Percentiles rank a stretch among this genome's conserved stretches.
Conservation (phyloP, 225 moss, liverwort and hornwort genomes). For the Pleurozium schreberi region DNA sequence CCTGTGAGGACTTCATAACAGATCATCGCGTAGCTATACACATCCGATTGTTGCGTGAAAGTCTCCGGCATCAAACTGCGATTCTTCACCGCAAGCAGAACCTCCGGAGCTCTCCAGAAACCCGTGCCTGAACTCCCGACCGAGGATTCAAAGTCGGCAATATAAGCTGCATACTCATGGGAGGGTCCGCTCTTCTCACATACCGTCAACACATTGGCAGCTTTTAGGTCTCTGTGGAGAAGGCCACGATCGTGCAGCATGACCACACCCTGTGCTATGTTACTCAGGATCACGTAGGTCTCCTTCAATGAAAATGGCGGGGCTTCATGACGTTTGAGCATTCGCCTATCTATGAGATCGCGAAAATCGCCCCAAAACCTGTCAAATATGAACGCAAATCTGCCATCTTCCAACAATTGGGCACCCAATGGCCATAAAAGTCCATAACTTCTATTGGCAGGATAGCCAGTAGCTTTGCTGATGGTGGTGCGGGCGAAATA, state of each 20-base stretch:
- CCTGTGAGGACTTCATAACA: not conserved
- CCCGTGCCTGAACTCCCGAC: too few relatives aligned
- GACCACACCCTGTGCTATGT: not conserved
- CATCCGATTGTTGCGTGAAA: not conserved
- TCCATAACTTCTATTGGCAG: not conserved
- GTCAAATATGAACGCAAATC: not conserved
- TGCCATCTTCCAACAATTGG: not conserved
- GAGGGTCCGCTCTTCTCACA: too few relatives aligned
- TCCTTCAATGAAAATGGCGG: not conserved
- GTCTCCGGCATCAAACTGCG: rapidly evolving
- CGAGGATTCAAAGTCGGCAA: not conserved
- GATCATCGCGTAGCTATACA: not conserved
- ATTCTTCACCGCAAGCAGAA: not conserved
- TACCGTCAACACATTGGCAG: not conserved
- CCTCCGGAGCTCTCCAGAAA: not conserved
- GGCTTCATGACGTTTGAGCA: not conserved
- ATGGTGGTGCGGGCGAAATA: rapidly evolving
- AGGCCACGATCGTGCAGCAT: not conserved
- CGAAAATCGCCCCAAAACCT: not conserved
- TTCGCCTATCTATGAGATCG: not conserved
- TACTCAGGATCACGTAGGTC: rapidly evolving
- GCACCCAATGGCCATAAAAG: not conserved
- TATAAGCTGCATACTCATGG: too few relatives aligned
- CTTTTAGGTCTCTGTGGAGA: not conserved
- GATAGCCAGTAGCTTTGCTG: too few relatives aligned